These are phyloP conservation scores for Panicum hallii DNA, from an alignment of 202 grass and related monocot genomes.

Conservation along the genomic window DNA sequence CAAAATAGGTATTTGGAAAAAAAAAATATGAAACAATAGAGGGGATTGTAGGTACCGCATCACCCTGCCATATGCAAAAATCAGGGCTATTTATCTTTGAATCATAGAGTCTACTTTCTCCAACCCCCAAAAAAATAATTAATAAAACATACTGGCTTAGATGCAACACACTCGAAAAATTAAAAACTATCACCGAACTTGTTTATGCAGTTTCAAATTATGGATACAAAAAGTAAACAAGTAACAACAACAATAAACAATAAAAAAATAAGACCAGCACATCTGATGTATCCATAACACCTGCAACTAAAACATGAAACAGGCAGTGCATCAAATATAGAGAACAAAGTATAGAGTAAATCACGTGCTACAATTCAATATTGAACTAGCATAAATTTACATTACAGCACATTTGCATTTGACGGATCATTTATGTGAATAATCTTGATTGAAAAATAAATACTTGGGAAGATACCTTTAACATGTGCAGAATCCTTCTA, in stretches of 20 bases:
- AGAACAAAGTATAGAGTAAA: constrained; percentile 26
- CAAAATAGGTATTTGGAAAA: neutral
- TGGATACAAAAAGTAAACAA: neutral
- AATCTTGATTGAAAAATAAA: constrained; percentile 24
- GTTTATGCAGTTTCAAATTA: neutral
- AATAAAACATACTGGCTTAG: constrained; percentile 21
- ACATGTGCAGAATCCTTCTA: constrained; percentile 80
- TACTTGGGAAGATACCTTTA: constrained; percentile 63
- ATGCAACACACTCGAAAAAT: constrained; percentile 7
- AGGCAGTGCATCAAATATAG: constrained; percentile 27
- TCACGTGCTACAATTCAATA: constrained; percentile 18
- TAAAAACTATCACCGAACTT: neutral
- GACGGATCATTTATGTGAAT: neutral
- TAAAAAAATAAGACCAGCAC: constrained; percentile 24
- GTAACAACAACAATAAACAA: constrained; percentile 11
- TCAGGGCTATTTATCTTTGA: neutral
- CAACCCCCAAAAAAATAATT: neutral
- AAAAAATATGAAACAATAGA: constrained; percentile 19
- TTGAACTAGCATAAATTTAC: constrained; percentile 22
- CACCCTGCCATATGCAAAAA: neutral
- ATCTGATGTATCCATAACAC: neutral
- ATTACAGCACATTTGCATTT: constrained; percentile 25
- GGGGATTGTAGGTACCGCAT: neutral
- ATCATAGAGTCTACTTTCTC: neutral
- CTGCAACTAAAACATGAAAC: constrained; percentile 28